These are phyloP conservation scores for Mycena leptocephala DNA, from an alignment of 768 basidiomycete species.

Conservation along the genomic window DNA sequence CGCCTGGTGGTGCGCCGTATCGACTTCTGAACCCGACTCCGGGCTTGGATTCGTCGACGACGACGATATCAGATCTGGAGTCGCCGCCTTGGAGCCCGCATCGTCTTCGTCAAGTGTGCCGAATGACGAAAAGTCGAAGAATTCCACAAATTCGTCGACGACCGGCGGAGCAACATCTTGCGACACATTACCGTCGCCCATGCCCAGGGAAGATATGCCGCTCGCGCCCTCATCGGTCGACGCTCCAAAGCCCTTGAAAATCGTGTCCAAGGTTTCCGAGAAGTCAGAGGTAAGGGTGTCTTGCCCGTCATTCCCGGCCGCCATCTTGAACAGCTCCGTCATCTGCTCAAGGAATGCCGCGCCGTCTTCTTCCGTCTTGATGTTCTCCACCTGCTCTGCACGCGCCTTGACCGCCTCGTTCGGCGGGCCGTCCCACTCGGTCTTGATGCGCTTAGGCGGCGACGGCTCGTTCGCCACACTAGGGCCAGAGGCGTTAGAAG, in stretches of 20 bases:
- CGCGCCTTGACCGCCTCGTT: slow-evolving; percentile 66
- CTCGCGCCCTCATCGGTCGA: slow-evolving; percentile 52
- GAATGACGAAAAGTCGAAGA: slow-evolving; percentile 80
- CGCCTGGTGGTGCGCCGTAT: slow-evolving; percentile 63
- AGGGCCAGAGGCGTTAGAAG: slow-evolving; percentile 43
- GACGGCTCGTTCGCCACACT: slow-evolving; percentile 66
- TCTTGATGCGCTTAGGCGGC: slow-evolving; percentile 81
- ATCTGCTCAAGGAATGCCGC: slow-evolving; percentile 74
- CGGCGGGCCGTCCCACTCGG: slow-evolving; percentile 78
- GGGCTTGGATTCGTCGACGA: slow-evolving; percentile 87
- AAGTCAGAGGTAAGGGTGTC: slow-evolving; percentile 65
- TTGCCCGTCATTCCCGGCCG: slow-evolving; percentile 61
- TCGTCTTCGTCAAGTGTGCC: slow-evolving; percentile 73
- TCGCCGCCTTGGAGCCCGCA: slow-evolving; percentile 74
- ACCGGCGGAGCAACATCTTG: slow-evolving; percentile 47
- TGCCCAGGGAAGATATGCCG: slow-evolving; percentile 51
- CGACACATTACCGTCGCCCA: slow-evolving; percentile 47
- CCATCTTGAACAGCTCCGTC: slow-evolving; percentile 74
- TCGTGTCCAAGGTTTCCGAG: slow-evolving; percentile 73
- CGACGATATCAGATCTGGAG: slow-evolving; percentile 80
- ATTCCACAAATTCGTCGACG: slow-evolving; percentile 70
- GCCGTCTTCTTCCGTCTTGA: slow-evolving; percentile 81
- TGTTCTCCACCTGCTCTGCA: slow-evolving; percentile 59
- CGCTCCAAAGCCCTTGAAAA: slow-evolving; percentile 70
- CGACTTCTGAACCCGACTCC: slow-evolving; percentile 79